Base-by-base conservation (phyloP, 805 yeast genomes). In the Saccharomycopsis vini region DNA sequence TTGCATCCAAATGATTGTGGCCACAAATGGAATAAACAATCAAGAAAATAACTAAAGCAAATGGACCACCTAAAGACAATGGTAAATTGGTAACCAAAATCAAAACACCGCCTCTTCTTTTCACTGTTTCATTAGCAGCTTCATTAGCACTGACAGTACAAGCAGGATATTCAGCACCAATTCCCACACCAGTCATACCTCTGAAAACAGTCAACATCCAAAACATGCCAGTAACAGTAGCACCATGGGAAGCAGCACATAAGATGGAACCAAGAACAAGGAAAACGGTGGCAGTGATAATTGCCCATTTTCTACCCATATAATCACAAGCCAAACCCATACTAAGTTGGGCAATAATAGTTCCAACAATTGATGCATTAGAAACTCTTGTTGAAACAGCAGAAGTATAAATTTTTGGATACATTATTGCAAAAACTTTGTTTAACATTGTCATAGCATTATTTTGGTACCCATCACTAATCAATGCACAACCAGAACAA, bases 381-480 rank as follows among this genome's bases (percentile, higher is more conserved):
- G 88, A 80, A 2, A 81, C 86, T 24, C 73, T 65, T 10, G 88
- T 80, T 46, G 74, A 71, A 66, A 79, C 61, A 3, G 59, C 59
- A 15, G 58, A 52, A 16, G 57, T 60, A 56, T 72, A 72, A 6
- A 54, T 54, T 39, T 63, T 56, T 4, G 78, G 77, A 53, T 68
- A 73, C 48, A 64, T 55, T n/a, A 56, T 52, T 7, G 77, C 62
- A 54, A 80, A 78, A 12, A 78, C 70, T 18, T 70, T 62, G 58
- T 81, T 81, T 51, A 72, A 54, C 80, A 80, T 78, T 3, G 85
- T 72, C 85, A 81, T 79, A 49, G 79, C 71, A 53, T 76, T 79
- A 56, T 81, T 81, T 57, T 79, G 86, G 60, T 81, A 81, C 3
- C 89, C 89, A 61, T 83, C 92, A 19, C 83, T 75, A 54, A 81